Evolutionary conservation across 73 alveolate genomes (phyloP).

Genomic region (Paramecium sonneborni): DNA sequence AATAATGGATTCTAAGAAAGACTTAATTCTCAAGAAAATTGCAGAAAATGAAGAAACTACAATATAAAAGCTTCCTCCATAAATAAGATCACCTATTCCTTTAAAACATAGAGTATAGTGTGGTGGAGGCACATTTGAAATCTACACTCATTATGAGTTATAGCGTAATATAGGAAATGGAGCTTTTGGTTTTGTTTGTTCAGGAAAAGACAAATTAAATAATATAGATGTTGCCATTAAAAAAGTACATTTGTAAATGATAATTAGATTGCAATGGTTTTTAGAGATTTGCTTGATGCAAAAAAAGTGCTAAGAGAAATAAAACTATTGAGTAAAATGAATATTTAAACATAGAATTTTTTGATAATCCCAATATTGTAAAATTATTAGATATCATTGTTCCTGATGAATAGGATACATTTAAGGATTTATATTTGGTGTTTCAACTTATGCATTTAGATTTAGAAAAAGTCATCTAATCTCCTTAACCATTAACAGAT

Average conservation of each 20-base stretch:
- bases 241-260: slow-evolving; percentile 63
- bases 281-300: slow-evolving; percentile 86
- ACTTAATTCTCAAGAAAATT: not conserved
- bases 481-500: slow-evolving; percentile 52
- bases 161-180: slow-evolving; percentile 79
- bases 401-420: slow-evolving; percentile 88
- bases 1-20: not conserved
- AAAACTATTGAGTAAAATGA: slow-evolving; percentile 68
- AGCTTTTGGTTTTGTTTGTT: slow-evolving; percentile 90
- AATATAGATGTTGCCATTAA: slow-evolving; percentile 86
- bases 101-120: slow-evolving; percentile 29
- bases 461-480: slow-evolving; percentile 83
- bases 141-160: slow-evolving; percentile 78
- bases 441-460: slow-evolving; percentile 90
- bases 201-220: slow-evolving; percentile 83
- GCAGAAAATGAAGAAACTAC: not conserved
- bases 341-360: slow-evolving; percentile 63
- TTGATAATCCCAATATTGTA: slow-evolving; percentile 85
- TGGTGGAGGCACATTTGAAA: slow-evolving; percentile 74
- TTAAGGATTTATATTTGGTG: slow-evolving; percentile 86
- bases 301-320: slow-evolving; percentile 90
- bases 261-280: slow-evolving; percentile 65
- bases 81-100: not conserved
- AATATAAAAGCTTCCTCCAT: not conserved
- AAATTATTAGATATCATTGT: slow-evolving; percentile 75